Evolutionary conservation across 768 basidiomycete species (phyloP), one percentile per base, ranked within the genome.

Genomic region (Udeniomyces megalosporus): DNA sequence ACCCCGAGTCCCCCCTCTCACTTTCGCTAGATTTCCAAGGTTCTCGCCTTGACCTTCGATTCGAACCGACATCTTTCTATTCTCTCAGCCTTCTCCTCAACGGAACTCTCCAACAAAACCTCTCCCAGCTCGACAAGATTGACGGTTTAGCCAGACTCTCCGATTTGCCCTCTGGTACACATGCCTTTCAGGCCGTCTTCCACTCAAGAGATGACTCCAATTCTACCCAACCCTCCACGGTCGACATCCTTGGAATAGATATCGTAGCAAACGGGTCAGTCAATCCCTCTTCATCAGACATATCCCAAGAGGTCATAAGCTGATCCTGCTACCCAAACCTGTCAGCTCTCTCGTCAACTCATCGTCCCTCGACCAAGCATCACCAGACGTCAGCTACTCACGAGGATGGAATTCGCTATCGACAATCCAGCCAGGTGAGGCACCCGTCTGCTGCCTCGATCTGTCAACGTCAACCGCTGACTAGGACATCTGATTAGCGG

Each of bases 11-110:
- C 35, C 24, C 28, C 35, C 53, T 34, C 35, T 32, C 14, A 31
- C 24, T 1, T 22, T 3, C 20, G 20, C 2, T 10, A 6, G 35
- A 22, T 44, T 11, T n/a, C 15, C n/a, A n/a, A 63, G 61, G 61
- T 10, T 50, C 55, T 24, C 34, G 45, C 38, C n/a, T 63, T 28
- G 42, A 34, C 26, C 26, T 63, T 28, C 46, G 57, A 34, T 2
- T 58, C 35, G 29, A 38, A 4, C 61, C 54, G 15, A 51, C 48
- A 4, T 45, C 54, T 2, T 22, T 38, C 29, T 63, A 63, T 42
- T 31, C 38, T 26, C 48, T 63, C 20, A 51, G 34, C 2, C 15
- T 63, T 7, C 58, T 53, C n/a, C 22, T 63, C 61, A 63, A 63
- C 47, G 35, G 20, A 17, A 63, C 61, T 26, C n/a, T 51, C 28